These are phyloP conservation scores for Lactuca saligna DNA, from an alignment of 129 eudicot species.

Conservation along the genomic window DNA sequence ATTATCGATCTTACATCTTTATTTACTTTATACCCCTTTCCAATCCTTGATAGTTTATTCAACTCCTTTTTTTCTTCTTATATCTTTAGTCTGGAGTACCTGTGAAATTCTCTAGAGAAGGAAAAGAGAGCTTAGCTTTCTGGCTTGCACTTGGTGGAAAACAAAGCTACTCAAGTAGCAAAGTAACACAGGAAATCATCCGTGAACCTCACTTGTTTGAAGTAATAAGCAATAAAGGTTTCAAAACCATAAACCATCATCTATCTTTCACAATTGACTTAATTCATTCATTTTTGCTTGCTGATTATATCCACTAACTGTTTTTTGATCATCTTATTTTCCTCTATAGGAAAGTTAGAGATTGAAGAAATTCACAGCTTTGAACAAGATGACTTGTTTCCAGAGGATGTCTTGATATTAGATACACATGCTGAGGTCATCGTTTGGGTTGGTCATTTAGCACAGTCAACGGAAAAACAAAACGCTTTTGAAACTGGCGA, in stretches of 20 bases:
- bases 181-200: constrained; percentile 53
- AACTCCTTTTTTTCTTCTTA: background rate
- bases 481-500: constrained; percentile 74
- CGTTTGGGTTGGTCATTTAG: constrained; percentile 94
- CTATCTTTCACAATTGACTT: background rate
- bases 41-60: background rate
- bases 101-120: constrained; percentile 80
- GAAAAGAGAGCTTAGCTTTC: constrained; percentile 91
- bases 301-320: constrained; percentile 36
- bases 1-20: background rate
- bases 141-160: constrained; percentile 98
- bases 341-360: constrained; percentile 82
- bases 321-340: constrained; percentile 20
- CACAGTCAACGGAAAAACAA: constrained; percentile 78
- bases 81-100: constrained; percentile 61
- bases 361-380: constrained; percentile 89
- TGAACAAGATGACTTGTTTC: constrained; percentile 88
- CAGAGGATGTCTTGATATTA: constrained; percentile 87
- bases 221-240: constrained; percentile 63
- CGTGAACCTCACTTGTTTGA: constrained; percentile 85
- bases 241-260: constrained; percentile 2
- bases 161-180: constrained; percentile 75
- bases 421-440: constrained; percentile 94
- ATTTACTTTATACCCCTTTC: background rate
- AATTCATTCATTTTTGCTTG: constrained; percentile 4